phyloP scores from a whole-genome alignment of 306 rosid genomes.

The Vigna nakashimae region DNA sequence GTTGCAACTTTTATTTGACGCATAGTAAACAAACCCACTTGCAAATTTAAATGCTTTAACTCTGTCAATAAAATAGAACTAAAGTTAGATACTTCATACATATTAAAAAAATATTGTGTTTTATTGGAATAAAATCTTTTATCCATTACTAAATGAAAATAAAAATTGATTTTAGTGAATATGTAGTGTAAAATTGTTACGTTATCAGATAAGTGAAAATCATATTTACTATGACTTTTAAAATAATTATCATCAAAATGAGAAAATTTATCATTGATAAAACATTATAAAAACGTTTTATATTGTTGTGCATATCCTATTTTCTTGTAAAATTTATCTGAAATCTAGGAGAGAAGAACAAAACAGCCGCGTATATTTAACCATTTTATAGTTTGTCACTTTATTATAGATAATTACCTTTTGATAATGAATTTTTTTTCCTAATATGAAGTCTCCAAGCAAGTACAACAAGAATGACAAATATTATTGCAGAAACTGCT shows the following conservation, averaged over 20 bases:
- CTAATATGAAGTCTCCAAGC: slow-evolving; percentile 37
- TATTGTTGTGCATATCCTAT: too few relatives aligned
- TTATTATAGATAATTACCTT: slow-evolving; percentile 34
- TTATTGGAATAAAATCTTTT: too few relatives aligned
- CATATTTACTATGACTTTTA: too few relatives aligned
- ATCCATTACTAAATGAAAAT: neutral
- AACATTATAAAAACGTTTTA: too few relatives aligned
- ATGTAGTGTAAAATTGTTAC: too few relatives aligned
- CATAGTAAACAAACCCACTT: slow-evolving; percentile 52
- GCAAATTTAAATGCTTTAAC: slow-evolving; percentile 50
- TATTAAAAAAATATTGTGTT: too few relatives aligned
- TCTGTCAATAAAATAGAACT: slow-evolving; percentile 34
- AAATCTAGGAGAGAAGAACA: neutral
- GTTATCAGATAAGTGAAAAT: too few relatives aligned
- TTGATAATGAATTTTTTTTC: slow-evolving; percentile 35
- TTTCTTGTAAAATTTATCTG: neutral
- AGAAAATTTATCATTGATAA: too few relatives aligned
- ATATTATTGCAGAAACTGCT: slow-evolving; percentile 28
- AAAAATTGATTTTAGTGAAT: too few relatives aligned
- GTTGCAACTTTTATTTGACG: slow-evolving; percentile 66
- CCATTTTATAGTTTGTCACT: neutral
- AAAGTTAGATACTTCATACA: neutral
- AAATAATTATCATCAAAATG: too few relatives aligned
- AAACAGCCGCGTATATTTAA: neutral
- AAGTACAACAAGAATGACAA: slow-evolving; percentile 39